Base-by-base conservation (phyloP, 2,329 filamentous ascomycete genomes). In the Phyllachora maydis region DNA sequence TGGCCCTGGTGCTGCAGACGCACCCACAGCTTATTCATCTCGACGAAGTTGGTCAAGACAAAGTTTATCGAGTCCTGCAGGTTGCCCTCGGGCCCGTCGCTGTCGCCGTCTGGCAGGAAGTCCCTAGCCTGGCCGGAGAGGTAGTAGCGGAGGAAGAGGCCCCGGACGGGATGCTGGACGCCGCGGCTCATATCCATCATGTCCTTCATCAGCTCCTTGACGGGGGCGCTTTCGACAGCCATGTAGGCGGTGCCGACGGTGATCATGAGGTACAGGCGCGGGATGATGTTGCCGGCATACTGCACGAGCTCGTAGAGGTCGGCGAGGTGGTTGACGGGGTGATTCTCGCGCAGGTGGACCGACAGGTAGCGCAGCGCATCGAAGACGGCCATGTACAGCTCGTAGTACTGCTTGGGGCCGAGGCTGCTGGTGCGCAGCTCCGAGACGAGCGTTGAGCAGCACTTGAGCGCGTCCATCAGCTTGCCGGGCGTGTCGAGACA, bases 171-270 rank as follows among this genome's bases (percentile, higher is more conserved):
- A 49, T 98, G 88, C 43, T 98, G 88, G 12, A 98, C 83, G 27
- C 88, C 88, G 32, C 88, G 68, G 50, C 82, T 95, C 88, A 98
- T 98, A 50, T 98, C 88, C 88, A 98, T 98, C 88, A 98, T 98
- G 49, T 98, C 88, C 53, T 98, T 98, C 88, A 98, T 98, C 32
- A 98, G 81, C 56, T 98, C 88, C 54, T 98, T 98, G 36, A 98
- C 88, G 1, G 88, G 88, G 28, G 90, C 88, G 60, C 95, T 88
- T 40, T 88, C 77, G 42, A 98, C 90, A 14, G 79, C 74, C 88
- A 98, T 98, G 57, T 98, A 98, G 23, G 92, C 90, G 3, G 88
- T 98, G 28, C 88, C 88, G 18, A 98, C 90, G 0, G 90, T 98
- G 41, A 98, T 88, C 90, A 98, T 98, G 29, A 98, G 72, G 47